A percentile compares a stretch with the other conserved stretches of the same genome.
These are phyloP conservation scores for Saxophila tyrrhenica DNA, from an alignment of 495 filamentous ascomycete genomes.

Conservation along the genomic window DNA sequence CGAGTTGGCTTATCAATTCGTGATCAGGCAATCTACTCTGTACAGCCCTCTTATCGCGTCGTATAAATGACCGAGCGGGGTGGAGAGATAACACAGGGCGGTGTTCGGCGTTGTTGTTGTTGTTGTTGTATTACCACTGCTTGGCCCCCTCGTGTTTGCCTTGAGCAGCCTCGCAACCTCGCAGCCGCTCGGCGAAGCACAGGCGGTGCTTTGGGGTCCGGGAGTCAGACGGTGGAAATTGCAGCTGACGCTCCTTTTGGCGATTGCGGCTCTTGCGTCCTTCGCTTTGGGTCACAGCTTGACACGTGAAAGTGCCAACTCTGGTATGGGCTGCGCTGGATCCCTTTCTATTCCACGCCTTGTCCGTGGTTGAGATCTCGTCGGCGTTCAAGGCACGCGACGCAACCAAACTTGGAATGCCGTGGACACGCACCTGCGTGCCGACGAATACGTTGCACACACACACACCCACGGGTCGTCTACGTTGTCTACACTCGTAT, in stretches of 20 bases:
- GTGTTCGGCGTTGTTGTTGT: too few relatives aligned
- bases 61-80: too few relatives aligned
- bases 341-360: not conserved
- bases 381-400: not conserved
- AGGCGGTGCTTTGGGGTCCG: not conserved
- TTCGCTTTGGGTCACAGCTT: too few relatives aligned
- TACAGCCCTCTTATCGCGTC: too few relatives aligned
- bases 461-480: not conserved
- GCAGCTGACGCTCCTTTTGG: not conserved
- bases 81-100: too few relatives aligned
- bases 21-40: too few relatives aligned
- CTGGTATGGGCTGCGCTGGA: not conserved
- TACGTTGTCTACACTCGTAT: not conserved
- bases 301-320: not conserved
- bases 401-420: not conserved
- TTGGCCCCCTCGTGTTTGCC: not conserved
- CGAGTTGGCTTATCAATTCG: too few relatives aligned
- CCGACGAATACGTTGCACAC: too few relatives aligned
- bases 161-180: too few relatives aligned
- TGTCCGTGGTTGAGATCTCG: too few relatives aligned
- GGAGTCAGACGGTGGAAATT: not conserved
- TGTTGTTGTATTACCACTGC: too few relatives aligned
- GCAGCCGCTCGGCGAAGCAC: too few relatives aligned
- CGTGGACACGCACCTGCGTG: not conserved
- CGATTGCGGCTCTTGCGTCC: not conserved